These are phyloP conservation scores for Phytophthora pluvialis DNA, from an alignment of 352 stramenopile genomes.

Conservation along the genomic window DNA sequence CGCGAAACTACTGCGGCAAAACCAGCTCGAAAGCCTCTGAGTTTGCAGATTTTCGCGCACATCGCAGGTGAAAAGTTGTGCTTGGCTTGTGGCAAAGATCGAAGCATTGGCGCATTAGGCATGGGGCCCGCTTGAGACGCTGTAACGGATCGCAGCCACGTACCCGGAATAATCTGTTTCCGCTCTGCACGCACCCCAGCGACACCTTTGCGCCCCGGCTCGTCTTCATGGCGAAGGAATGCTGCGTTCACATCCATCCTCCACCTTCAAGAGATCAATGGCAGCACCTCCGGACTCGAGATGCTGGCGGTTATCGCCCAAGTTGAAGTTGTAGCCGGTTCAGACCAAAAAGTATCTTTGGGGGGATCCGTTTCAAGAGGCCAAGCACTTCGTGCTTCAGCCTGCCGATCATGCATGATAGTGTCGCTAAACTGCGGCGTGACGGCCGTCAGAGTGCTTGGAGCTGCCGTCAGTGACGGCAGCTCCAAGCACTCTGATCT, in stretches of 20 bases:
- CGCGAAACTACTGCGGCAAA: conserved; percentile 12
- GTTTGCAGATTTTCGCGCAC: neutral
- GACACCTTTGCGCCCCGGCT: conserved; percentile 15
- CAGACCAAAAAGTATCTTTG: conserved; percentile 27
- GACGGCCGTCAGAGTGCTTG: conserved; percentile 2
- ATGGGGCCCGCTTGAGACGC: conserved; percentile 8
- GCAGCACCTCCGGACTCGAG: neutral
- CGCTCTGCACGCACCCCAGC: conserved; percentile 5
- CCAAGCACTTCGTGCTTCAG: neutral
- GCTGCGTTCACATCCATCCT: conserved; percentile 8
- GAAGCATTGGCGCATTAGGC: conserved; percentile 3
- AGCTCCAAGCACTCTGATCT: conserved; percentile 5
- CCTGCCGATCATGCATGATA: neutral
- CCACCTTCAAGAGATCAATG: neutral
- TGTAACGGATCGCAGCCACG: conserved; percentile 22
- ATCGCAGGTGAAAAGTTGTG: conserved; percentile 9
- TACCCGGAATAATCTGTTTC: conserved; percentile 41
- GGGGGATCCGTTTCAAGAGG: conserved; percentile 19
- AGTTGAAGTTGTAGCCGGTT: conserved; percentile 41
- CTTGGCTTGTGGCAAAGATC: conserved; percentile 4
- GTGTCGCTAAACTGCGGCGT: neutral
- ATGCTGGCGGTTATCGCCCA: conserved; percentile 13
- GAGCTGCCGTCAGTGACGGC: neutral
- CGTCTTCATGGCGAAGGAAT: conserved; percentile 16
- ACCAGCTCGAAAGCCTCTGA: neutral